Base-by-base conservation (phyloP, 257 asterid genomes). In the Echites panduratus region DNA sequence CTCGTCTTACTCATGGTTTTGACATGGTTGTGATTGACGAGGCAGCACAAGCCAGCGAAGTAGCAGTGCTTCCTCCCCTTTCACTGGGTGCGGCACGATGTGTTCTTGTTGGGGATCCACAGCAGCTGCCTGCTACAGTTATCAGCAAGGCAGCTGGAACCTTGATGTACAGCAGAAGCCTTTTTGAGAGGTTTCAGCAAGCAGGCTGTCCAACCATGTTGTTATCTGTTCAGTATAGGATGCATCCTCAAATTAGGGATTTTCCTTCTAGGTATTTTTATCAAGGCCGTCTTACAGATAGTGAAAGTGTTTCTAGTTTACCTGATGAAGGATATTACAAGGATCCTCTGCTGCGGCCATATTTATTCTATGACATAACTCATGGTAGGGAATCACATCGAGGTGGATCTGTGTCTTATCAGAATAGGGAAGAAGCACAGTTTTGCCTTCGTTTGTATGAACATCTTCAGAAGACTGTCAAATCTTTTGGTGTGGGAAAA, bases 1-100 rank as follows among this genome's bases (percentile, higher is more conserved):
- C 98, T 76, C 93, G 99, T 44, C 88, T 95, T 54, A 85, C 96
- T 54, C 99, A 95, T 77, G 99, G 99, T 58, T 95, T 95, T 77
- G 99, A 95, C 85, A 95, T 95, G 99, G 99, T 95, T 76, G 99
- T 95, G 82, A 95, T 95, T 73, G 99, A 95, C 79, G 99, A 95
- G 85, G 99, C 99, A 35, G 99, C 99, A 38, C 99, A 95, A 78
- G 99, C 98, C 74, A 90, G 99, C 82, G 99, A 95, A 87, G 97
- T 92, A 41, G 99, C 86, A 9, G 82, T 92, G 12, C 88, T 95
- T 26, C 99, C 99, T 69, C 99, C 99, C 2, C 98, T 95, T 54
- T 80, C 98, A 70, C 96, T 95, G 22, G 99, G 99, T 68, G 99
- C 98, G n/a, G 99, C 99, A 54, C 90, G 99, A 4, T 95, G 99